Base-by-base conservation (phyloP, 2,329 filamentous ascomycete species). In the Neofusicoccum laricinum region DNA sequence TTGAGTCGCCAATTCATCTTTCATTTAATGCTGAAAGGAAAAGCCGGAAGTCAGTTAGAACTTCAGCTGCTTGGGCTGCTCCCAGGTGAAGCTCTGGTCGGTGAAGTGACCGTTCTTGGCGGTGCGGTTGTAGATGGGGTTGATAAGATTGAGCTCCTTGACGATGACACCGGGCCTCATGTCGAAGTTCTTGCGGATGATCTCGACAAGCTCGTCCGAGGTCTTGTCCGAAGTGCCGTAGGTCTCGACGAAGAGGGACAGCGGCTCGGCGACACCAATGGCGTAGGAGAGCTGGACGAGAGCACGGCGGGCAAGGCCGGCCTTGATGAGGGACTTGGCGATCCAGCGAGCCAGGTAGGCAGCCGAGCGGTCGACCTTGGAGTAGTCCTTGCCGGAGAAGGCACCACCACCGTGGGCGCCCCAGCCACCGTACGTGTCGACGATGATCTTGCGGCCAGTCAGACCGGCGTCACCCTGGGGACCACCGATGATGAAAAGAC, bases 321-420 rank as follows among this genome's bases (percentile, higher is more conserved):
- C 91, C 75, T 88, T 83, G 72, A 99, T 92, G 70, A 99, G 88
- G 46, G 95, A 99, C 88, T 99, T 99, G 84, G 95, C 95, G 80
- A 99, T 93, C 95, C 95, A 99, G 79, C 95, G 93, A 72, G 87
- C 93, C 72, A 98, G 89, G 85, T 99, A 99, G 76, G 95, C 95
- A 71, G 95, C 95, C 62, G 95, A 98, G 75, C 95, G 92, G 80
- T 99, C 95, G 82, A 99, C 95, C 88, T 99, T 99, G 87, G 93
- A 97, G 89, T 97, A 99, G 82, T 99, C 95, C 90, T 99, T 99
- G 77, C 95, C 95, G 75, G 95, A 98, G 91, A 99, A 99, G 81
- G 95, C 95, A 90, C 95, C 95, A 86, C 95, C 95, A 86, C 95
- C 95, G 87, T 99, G 95, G 74, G 95, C 95, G 84, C 95, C 95